Percentiles rank a stretch among this genome's conserved stretches.
Evolutionary conservation across 1,284 basidiomycete species (phyloP).

Genomic region (Pseudozyma hubeiensis): DNA sequence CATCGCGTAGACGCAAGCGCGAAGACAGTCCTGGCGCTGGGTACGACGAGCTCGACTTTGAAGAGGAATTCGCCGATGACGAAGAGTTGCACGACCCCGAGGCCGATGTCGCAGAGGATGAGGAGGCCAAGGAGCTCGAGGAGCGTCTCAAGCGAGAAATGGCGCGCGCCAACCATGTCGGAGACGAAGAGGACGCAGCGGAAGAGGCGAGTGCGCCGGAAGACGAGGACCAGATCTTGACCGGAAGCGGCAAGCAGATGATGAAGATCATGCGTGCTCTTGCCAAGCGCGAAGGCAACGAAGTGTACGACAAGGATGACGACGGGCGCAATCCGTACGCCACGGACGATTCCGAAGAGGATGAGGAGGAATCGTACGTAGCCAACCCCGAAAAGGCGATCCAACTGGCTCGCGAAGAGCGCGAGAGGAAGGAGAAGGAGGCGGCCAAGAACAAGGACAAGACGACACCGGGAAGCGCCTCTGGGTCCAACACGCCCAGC

Average conservation of each 20-base stretch:
- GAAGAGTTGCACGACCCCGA: constrained; percentile 56
- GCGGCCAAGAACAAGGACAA: constrained; percentile 48
- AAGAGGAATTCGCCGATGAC: constrained; percentile 68
- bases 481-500: constrained; percentile 45
- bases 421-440: constrained; percentile 53
- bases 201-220: constrained; percentile 48
- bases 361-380: constrained; percentile 62
- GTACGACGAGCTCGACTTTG: constrained; percentile 66
- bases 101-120: constrained; percentile 58
- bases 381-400: constrained; percentile 67
- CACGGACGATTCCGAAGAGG: constrained; percentile 63
- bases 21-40: constrained; percentile 43
- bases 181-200: constrained; percentile 52
- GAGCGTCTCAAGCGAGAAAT: constrained; percentile 67
- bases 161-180: constrained; percentile 61
- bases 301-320: constrained; percentile 66
- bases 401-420: constrained; percentile 64
- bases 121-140: constrained; percentile 64
- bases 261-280: constrained; percentile 68
- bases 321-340: constrained; percentile 65
- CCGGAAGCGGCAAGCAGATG: constrained; percentile 66
- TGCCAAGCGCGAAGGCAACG: constrained; percentile 62
- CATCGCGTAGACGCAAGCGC: constrained; percentile 28
- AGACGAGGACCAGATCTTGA: constrained; percentile 60
- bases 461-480: constrained; percentile 15